Base-by-base conservation (phyloP, 2,329 filamentous ascomycete genomes). In the Epicoccum sorghinum region DNA sequence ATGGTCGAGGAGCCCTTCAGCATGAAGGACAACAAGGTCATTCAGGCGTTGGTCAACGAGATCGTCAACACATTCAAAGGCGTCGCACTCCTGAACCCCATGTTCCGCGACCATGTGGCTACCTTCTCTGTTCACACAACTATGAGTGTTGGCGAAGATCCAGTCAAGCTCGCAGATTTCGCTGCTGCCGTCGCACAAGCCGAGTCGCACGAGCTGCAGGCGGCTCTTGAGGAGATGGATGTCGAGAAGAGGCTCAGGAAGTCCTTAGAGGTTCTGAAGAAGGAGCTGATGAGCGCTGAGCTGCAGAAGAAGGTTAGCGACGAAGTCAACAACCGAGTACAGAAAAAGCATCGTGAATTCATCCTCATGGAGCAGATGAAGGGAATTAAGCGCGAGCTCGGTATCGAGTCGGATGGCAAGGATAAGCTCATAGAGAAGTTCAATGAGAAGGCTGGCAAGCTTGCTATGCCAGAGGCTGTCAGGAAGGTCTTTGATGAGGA, bases 321-420 rank as follows among this genome's bases (percentile, higher is more conserved):
- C 78, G 95, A 99, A 70, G 96, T 99, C 14, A 95, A 98, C 75
- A 91, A 86, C 70, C 97, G 96, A 78, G 98, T 99, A 48, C 93
- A 93, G 67, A 98, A 99, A 78, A 88, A 93, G 27, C 95, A 99
- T 74, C 87, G 95, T 47, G 95, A 99, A 72, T 99, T 98, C 78
- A 98, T 92, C 90, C 80, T 99, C 41, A 96, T 96, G 91, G 95
- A 99, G 77, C 96, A 99, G 75, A 96, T 99, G 93, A 98, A 98
- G 80, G 95, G 93, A 24, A 99, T 99, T 70, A 89, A 91, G 54
- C 86, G 95, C 54, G 95, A 99, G 76, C 85, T 99, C 43, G 95
- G 96, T 22, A 91, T 99, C 47, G 96, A 99, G 74, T 96, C 91
- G 5, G 95, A 99, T 70, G 95, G 96, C 61, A 99, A 98, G 77